Conservation (phyloP, 768 basidiomycete genomes). For the Zangia roseola region DNA sequence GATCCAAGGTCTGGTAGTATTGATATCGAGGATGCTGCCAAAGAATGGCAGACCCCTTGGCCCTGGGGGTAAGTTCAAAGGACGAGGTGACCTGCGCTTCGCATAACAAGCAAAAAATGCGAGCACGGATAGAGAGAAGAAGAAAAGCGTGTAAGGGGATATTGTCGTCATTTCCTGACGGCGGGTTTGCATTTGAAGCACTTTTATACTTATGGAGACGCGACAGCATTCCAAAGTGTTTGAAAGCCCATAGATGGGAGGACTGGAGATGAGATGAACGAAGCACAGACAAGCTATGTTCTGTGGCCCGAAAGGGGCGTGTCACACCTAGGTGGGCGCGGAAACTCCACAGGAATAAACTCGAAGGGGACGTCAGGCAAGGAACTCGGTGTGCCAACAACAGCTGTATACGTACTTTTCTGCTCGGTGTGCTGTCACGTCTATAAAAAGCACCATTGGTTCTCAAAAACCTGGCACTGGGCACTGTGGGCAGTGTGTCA, state of each 20-base stretch:
- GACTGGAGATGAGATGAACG: slow-evolving; percentile 5
- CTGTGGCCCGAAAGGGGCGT: background rate
- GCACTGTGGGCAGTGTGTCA: background rate
- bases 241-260: slow-evolving; percentile 7
- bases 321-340: background rate
- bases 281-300: slow-evolving; percentile 1
- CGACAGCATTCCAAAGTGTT: background rate
- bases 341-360: background rate
- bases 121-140: slow-evolving; percentile 7
- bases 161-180: slow-evolving; percentile 4
- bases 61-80: slow-evolving; percentile 25
- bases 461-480: background rate
- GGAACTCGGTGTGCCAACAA: background rate
- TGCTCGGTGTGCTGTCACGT: background rate
- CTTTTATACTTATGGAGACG: slow-evolving; percentile 15
- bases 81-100: slow-evolving; percentile 8
- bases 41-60: slow-evolving; percentile 32
- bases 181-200: background rate
- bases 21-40: slow-evolving; percentile 26
- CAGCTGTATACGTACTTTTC: background rate
- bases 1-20: slow-evolving; percentile 30
- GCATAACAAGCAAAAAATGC: slow-evolving; percentile 9
- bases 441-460: slow-evolving; percentile 1
- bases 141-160: slow-evolving; percentile 5
- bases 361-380: background rate